Evolutionary conservation across 2,329 filamentous ascomycete species (phyloP), one percentile per base, ranked within the genome.

Genomic region (Aspergillus clavatus): DNA sequence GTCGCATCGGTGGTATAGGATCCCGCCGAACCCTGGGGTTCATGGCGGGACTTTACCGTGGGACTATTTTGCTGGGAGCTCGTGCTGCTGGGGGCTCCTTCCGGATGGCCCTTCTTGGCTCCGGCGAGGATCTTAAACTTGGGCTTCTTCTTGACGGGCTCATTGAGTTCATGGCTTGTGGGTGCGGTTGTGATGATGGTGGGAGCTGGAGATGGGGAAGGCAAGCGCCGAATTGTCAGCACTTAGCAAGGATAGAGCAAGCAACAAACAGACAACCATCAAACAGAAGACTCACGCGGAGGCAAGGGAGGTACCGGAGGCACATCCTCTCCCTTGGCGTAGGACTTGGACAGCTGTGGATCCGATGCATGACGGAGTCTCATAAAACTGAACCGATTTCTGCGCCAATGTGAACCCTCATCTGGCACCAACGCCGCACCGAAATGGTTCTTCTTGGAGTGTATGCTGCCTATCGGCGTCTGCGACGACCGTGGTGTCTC

Each of bases 341-440:
- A 89, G 42, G 85, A 84, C 63, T 82, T 74, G 8, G 88, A 89
- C 50, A 97, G 72, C 67, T 96, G 89, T 40, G 89, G 86, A 70
- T 97, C 91, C 7, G 90, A 96, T 50, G 89, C 90, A 78, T 95
- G 90, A 60, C 89, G 86, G 66, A 93, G 89, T 61, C 85, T 84
- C 70, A 95, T 74, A 67, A 95, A 67, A 59, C 77, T 82, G 65
- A 84, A 82, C 45, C 79, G 72, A 54, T 77, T 69, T 36, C 65
- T 61, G 46, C 60, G 60, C 50, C 57, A 43, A 40, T 52, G 60
- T 21, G 62, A 52, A 31, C 54, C 48, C 18, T 60, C 58, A 4
- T 43, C 53, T 3, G 51, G 45, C 11, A 57, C 48, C 23, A 50
- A 42, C 4, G 43, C 39, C 12, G 54, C 42, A 22, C 47, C 47